These are phyloP conservation scores for Agapanthus africanus DNA, from an alignment of 106 monocot species.

Conservation along the genomic window DNA sequence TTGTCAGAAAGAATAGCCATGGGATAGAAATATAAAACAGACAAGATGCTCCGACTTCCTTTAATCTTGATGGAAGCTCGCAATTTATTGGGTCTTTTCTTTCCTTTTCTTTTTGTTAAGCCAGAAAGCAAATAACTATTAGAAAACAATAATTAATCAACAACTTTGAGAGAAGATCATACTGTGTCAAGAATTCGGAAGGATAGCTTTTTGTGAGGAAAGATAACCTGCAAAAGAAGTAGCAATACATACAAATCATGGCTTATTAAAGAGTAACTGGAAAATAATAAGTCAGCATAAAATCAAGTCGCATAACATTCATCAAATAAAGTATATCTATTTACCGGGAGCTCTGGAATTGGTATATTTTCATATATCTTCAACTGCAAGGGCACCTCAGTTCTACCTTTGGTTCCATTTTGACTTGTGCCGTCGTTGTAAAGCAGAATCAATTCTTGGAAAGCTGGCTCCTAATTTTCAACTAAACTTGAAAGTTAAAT, in stretches of 20 bases:
- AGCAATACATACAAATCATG: neutral
- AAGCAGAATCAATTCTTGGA: constrained; percentile 90
- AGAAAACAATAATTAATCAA: neutral
- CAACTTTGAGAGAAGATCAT: constrained; percentile 15
- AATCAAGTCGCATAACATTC: neutral
- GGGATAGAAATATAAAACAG: no score
- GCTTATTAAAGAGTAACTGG: neutral
- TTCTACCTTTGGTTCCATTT: constrained; percentile 22
- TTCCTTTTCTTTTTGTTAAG: neutral
- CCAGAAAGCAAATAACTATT: neutral
- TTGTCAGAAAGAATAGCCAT: no score
- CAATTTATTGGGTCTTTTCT: neutral
- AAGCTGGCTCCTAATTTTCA: constrained; percentile 79
- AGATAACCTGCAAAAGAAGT: constrained; percentile 70
- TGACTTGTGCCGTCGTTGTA: constrained; percentile 54
- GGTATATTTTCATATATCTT: constrained; percentile 96
- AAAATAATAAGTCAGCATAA: neutral
- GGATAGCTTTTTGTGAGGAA: constrained; percentile 94
- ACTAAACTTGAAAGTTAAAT: constrained; percentile 15
- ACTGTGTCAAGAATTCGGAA: constrained; percentile 94
- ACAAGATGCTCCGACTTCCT: neutral
- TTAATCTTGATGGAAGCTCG: neutral
- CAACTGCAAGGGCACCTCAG: constrained; percentile 46
- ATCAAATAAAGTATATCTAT: neutral
- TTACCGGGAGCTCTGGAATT: constrained; percentile 91